Conservation (phyloP, 2,329 filamentous ascomycete species). For the Fusarium sp. region DNA sequence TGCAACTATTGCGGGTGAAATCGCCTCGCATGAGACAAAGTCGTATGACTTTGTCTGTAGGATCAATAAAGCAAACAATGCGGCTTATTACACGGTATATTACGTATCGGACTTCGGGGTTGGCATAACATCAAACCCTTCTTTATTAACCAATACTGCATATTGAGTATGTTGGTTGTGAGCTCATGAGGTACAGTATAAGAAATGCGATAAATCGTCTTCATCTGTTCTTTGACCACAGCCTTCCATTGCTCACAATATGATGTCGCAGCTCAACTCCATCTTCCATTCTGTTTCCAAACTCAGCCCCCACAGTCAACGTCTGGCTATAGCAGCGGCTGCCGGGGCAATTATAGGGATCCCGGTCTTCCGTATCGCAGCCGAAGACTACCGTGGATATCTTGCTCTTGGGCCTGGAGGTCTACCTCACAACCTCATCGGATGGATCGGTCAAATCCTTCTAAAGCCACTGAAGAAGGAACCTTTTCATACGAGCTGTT, state of each 20-base stretch:
- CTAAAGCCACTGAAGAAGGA: slow-evolving; percentile 23
- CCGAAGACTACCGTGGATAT: slow-evolving; percentile 19
- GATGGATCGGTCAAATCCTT: slow-evolving; percentile 21
- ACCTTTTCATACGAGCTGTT: slow-evolving; percentile 9
- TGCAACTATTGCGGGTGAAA: background rate
- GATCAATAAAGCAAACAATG: background rate
- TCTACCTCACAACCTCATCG: slow-evolving; percentile 15
- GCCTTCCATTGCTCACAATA: background rate
- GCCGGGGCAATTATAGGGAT: background rate
- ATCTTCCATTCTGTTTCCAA: background rate
- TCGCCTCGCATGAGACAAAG: background rate
- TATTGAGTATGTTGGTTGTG: background rate
- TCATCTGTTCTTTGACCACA: background rate
- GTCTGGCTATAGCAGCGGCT: background rate
- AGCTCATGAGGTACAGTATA: background rate
- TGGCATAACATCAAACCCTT: background rate
- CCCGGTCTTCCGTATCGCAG: slow-evolving; percentile 13
- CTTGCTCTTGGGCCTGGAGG: slow-evolving; percentile 23
- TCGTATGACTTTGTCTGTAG: slow-evolving; percentile 4
- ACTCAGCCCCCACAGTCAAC: background rate
- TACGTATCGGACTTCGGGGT: background rate
- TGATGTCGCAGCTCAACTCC: slow-evolving; percentile 15
- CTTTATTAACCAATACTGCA: background rate
- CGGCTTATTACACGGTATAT: background rate
- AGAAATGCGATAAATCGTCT: background rate